Conservation (phyloP, 805 yeast species). For the Brettanomyces anomalus region DNA sequence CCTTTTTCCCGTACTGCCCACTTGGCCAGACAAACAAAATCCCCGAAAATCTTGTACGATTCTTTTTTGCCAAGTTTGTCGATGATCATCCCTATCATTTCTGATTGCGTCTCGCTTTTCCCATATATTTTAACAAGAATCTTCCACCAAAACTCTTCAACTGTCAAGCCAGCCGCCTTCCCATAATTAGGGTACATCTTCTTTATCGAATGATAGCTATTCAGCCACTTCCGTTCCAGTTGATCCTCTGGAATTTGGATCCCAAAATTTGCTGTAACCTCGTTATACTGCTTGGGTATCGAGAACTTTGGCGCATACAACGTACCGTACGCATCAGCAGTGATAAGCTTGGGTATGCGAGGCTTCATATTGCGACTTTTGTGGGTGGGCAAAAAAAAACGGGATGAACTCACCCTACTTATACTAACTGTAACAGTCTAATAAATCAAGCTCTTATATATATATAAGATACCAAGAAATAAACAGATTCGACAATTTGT, state of each 20-base stretch:
- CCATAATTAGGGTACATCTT: slow-evolving; percentile 55
- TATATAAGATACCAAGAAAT: no score
- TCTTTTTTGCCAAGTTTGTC: slow-evolving; percentile 38
- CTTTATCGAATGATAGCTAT: slow-evolving; percentile 28
- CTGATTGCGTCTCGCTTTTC: slow-evolving; percentile 5
- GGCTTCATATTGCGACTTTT: slow-evolving; percentile 20
- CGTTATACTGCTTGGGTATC: slow-evolving; percentile 43
- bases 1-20: slow-evolving; percentile 14
- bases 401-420: background rate
- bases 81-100: slow-evolving; percentile 38
- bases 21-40: slow-evolving; percentile 37
- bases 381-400: background rate
- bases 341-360: slow-evolving; percentile 29
- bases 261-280: slow-evolving; percentile 39
- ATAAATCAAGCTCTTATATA: no score
- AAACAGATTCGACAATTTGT: no score
- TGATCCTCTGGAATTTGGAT: slow-evolving; percentile 21
- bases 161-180: slow-evolving; percentile 26
- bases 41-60: slow-evolving; percentile 47
- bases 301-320: slow-evolving; percentile 49
- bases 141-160: slow-evolving; percentile 50
- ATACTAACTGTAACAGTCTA: no score
- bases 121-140: slow-evolving; percentile 22
- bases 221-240: slow-evolving; percentile 21
- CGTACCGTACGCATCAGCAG: slow-evolving; percentile 66